Evolutionary conservation across 345 rosid species (phyloP).

Genomic region (Eucalyptus erythrocorys): DNA sequence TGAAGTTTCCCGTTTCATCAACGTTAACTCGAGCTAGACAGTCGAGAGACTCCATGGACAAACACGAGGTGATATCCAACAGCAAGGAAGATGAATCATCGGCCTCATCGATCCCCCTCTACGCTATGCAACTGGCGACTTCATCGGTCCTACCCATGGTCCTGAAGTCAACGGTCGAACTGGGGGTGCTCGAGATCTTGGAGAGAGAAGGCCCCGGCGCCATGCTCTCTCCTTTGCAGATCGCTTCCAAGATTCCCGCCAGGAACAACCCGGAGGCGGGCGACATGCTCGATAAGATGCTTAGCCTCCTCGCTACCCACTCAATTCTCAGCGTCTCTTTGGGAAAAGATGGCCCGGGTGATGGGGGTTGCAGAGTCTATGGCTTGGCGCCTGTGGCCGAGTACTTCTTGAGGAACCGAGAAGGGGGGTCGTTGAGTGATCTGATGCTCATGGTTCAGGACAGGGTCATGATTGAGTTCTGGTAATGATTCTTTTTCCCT

Average conservation of each 20-base stretch:
- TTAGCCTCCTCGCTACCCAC: slow-evolving; percentile 26
- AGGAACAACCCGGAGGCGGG: slow-evolving; percentile 1
- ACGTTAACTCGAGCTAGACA: background rate
- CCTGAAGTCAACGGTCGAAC: slow-evolving; percentile 17
- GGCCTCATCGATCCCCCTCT: background rate
- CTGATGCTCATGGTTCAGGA: slow-evolving; percentile 8
- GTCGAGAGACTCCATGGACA: background rate
- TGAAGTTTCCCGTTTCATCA: background rate
- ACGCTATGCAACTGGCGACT: slow-evolving; percentile 25
- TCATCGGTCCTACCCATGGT: slow-evolving; percentile 27
- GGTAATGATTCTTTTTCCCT: slow-evolving; percentile 5
- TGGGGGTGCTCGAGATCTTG: slow-evolving; percentile 22
- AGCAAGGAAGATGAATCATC: background rate
- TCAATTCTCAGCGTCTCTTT: slow-evolving; percentile 11
- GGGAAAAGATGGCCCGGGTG: background rate
- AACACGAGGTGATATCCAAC: background rate
- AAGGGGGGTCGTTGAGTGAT: slow-evolving; percentile 11
- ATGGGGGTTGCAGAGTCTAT: background rate
- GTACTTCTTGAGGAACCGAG: slow-evolving; percentile 9
- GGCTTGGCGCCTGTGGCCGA: slow-evolving; percentile 23
- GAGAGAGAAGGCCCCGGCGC: slow-evolving; percentile 15
- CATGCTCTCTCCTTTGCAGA: slow-evolving; percentile 15
- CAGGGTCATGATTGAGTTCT: slow-evolving; percentile 1
- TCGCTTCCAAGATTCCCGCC: slow-evolving; percentile 6
- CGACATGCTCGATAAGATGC: slow-evolving; percentile 16